Evolutionary conservation across 1,284 basidiomycete species (phyloP).

Genomic region (Ustilago hordei): DNA sequence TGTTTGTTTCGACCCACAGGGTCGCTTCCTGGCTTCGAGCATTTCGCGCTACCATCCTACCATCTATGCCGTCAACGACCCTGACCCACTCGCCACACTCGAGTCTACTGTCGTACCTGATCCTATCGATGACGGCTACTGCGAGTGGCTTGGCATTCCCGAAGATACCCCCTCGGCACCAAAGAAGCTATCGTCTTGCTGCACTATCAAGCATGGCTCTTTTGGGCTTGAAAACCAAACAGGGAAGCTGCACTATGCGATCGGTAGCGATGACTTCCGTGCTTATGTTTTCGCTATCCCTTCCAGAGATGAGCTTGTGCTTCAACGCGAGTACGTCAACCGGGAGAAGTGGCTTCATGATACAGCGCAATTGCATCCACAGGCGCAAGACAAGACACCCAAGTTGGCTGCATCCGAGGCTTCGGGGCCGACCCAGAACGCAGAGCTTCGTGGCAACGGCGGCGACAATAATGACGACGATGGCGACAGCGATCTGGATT

Average conservation of each 20-base stretch:
- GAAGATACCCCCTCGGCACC: constrained; percentile 16
- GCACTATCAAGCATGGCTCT: constrained; percentile 47
- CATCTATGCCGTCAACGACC: constrained; percentile 38
- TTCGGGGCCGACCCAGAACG: background rate
- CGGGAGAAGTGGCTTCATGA: constrained; percentile 16
- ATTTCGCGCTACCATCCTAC: constrained; percentile 42
- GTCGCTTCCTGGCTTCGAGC: constrained; percentile 38
- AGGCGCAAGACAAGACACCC: background rate
- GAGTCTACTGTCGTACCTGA: constrained; percentile 19
- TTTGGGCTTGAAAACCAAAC: constrained; percentile 34
- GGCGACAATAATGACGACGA: background rate
- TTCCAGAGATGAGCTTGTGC: constrained; percentile 14
- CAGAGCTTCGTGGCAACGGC: background rate
- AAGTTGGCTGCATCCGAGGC: background rate
- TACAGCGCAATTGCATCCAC: constrained; percentile 13
- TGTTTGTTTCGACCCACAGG: constrained; percentile 35
- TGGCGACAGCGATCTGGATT: constrained; percentile 8
- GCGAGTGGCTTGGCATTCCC: background rate
- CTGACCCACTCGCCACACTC: constrained; percentile 32
- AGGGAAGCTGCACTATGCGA: constrained; percentile 31
- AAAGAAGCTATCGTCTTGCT: constrained; percentile 32
- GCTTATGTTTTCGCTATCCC: constrained; percentile 39
- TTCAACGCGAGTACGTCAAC: constrained; percentile 25
- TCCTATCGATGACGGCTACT: background rate
- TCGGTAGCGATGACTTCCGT: constrained; percentile 47